Base-by-base conservation (phyloP, 768 basidiomycete species). In the Austroboletus festivus region DNA sequence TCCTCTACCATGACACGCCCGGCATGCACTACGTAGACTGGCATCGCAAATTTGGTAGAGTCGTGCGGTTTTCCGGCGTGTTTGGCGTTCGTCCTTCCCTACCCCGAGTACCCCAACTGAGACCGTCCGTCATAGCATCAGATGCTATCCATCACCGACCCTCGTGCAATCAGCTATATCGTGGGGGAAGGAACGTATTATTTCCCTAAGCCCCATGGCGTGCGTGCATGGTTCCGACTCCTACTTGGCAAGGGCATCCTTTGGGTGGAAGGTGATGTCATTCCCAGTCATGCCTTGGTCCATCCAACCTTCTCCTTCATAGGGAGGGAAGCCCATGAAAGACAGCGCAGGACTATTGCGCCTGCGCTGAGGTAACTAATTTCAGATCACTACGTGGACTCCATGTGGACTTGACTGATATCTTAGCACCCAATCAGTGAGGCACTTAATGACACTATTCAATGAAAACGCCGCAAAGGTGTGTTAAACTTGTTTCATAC, bases 231-330 rank as follows among this genome's bases (percentile, higher is more conserved):
- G 83, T 84, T 84, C 57, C 72, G 72, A 48, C 76, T 76, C 26
- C 74, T 81, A 2, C 69, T 82, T 6, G 83, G 83, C 12, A 74
- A 82, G 63, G 82, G 83, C 19, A 78, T 85, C 47, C 76, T 84
- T 20, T 83, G 80, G 77, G 73, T 82, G 11, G 83, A 85, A 76
- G 83, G 82, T 77, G 37, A n/a, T 31, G 22, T 15, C 3, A 8
- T 51, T 31, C 38, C 44, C 7, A 40, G 41, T 15, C 53, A 42
- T 42, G 35, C 30, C 20, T 47, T 38, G 12, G 19, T 22, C 20
- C 47, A 16, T 44, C 34, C 18, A 21, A 59, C 44, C 15, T 28
- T 28, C 5, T 28, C 33, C 34, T 26, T 48, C 28, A 8, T 39
- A 83, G 81, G 81, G 0, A 81, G 75, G 58, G 70, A 73, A 34